A percentile compares a stretch with the other conserved stretches of the same genome.
Evolutionary conservation across 345 rosid species (phyloP).

Genomic region (Eucalyptus grandis): DNA sequence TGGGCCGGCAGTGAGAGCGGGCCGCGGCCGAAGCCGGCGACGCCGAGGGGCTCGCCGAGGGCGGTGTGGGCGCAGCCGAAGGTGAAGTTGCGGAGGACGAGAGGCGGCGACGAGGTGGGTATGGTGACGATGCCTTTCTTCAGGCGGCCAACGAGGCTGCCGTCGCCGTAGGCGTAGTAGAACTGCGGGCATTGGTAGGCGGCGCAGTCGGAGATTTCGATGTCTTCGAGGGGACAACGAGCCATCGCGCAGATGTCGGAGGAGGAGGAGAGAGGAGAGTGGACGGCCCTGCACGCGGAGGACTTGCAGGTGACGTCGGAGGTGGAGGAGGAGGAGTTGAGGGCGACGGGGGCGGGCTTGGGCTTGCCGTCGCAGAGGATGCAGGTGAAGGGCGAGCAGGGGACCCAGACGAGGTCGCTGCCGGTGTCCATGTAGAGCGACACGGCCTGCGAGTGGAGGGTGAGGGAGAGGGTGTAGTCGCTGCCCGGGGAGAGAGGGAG

Average conservation of each 20-base stretch:
- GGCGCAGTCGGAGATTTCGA: slow-evolving; percentile 64
- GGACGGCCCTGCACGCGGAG: slow-evolving; percentile 71
- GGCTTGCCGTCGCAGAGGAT: slow-evolving; percentile 67
- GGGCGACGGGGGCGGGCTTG: slow-evolving; percentile 23
- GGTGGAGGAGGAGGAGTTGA: slow-evolving; percentile 38
- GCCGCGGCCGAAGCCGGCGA: slow-evolving; percentile 95
- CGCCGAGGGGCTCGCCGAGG: slow-evolving; percentile 85
- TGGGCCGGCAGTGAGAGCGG: slow-evolving; percentile 76
- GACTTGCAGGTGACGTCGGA: slow-evolving; percentile 55
- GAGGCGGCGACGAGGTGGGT: slow-evolving; percentile 16
- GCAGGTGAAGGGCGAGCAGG: slow-evolving; percentile 81
- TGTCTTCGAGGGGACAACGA: slow-evolving; percentile 69
- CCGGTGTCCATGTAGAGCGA: slow-evolving; percentile 94
- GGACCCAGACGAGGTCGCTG: slow-evolving; percentile 96
- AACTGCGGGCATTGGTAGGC: slow-evolving; percentile 62
- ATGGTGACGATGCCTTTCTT: slow-evolving; percentile 40
- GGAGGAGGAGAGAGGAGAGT: slow-evolving; percentile 37
- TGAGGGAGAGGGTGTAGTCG: slow-evolving; percentile 67
- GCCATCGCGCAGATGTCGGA: slow-evolving; percentile 84
- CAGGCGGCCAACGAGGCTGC: slow-evolving; percentile 66
- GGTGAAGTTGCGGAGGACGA: slow-evolving; percentile 47
- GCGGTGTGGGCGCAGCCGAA: slow-evolving; percentile 87
- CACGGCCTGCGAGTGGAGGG: slow-evolving; percentile 29
- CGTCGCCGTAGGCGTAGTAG: slow-evolving; percentile 95
- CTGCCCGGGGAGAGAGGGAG: slow-evolving; percentile 87